These are phyloP conservation scores for Monosporozyma siamensis DNA, from an alignment of 805 yeast species.

Conservation along the genomic window DNA sequence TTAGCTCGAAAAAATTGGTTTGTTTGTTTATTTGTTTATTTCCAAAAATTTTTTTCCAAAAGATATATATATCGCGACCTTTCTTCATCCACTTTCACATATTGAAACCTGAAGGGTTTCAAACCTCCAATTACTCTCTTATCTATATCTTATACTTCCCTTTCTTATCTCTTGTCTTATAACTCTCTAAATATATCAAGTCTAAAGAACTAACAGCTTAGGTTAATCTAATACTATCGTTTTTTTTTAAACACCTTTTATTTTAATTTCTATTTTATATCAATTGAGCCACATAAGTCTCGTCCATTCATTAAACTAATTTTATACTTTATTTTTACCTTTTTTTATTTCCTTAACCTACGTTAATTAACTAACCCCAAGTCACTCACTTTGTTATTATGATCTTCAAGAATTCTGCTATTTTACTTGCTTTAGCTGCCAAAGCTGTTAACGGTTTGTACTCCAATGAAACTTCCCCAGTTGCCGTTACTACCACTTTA, in stretches of 20 bases:
- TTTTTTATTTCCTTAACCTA: constrained; percentile 2
- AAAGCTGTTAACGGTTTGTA: constrained; percentile 5
- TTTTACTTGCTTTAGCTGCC: constrained; percentile 7
- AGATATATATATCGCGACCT: not conserved
- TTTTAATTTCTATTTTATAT: not conserved
- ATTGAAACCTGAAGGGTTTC: constrained; percentile 1
- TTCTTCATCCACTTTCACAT: not conserved
- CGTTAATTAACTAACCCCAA: constrained; percentile 4
- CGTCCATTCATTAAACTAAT: constrained; percentile 19
- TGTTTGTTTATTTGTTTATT: too few relatives aligned
- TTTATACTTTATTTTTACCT: too few relatives aligned
- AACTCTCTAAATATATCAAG: too few relatives aligned
- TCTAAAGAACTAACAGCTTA: too few relatives aligned
- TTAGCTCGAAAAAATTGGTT: too few relatives aligned
- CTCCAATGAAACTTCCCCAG: constrained; percentile 11
- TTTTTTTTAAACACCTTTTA: too few relatives aligned
- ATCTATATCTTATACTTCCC: not conserved
- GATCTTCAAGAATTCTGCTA: constrained; percentile 8
- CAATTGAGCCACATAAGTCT: constrained; percentile 13
- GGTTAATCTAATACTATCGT: too few relatives aligned
- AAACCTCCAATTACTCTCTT: not conserved
- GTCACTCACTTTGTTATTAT: constrained; percentile 6
- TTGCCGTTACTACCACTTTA: constrained; percentile 12
- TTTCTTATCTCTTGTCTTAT: too few relatives aligned
- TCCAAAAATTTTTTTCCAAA: too few relatives aligned